Conservation (phyloP, 331 rosid genomes). For the Dryas integrifolia region DNA sequence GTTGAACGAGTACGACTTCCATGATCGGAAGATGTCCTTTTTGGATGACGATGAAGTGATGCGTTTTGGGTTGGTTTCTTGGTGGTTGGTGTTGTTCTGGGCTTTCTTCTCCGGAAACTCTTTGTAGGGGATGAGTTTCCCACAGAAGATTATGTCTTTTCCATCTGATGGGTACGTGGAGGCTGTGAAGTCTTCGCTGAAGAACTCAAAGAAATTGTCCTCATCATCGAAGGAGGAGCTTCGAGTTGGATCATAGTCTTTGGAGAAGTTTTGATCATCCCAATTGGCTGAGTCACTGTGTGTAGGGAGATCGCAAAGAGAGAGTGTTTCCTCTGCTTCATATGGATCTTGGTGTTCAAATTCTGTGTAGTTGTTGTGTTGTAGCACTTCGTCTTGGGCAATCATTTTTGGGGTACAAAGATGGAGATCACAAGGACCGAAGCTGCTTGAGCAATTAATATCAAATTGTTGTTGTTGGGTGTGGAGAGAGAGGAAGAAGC, state of each 20-base stretch:
- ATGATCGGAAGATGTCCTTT: constrained; percentile 3
- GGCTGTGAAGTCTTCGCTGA: constrained; percentile 54
- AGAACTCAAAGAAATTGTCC: constrained; percentile 66
- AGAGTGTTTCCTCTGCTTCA: constrained; percentile 45
- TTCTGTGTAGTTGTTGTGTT: background rate
- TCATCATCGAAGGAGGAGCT: constrained; percentile 32
- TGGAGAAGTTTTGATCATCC: constrained; percentile 34
- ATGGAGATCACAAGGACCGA: too few relatives aligned
- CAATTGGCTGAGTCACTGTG: constrained; percentile 33
- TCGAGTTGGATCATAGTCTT: constrained; percentile 16
- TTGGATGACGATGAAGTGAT: background rate
- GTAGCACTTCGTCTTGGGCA: constrained; percentile 1
- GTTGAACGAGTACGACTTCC: constrained; percentile 1
- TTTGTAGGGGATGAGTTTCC: constrained; percentile 61
- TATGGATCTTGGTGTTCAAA: constrained; percentile 23
- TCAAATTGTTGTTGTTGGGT: background rate
- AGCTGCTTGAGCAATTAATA: too few relatives aligned
- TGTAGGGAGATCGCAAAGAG: constrained; percentile 42
- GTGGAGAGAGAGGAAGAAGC: constrained; percentile 3
- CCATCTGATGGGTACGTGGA: constrained; percentile 18
- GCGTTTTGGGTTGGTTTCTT: background rate
- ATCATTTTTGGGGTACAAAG: constrained; percentile 14
- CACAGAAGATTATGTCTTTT: constrained; percentile 67
- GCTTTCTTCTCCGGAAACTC: background rate
- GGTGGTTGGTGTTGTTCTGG: background rate